These are phyloP conservation scores for Plasmodium vinckei DNA, from an alignment of 169 alveolate genomes.

Conservation along the genomic window DNA sequence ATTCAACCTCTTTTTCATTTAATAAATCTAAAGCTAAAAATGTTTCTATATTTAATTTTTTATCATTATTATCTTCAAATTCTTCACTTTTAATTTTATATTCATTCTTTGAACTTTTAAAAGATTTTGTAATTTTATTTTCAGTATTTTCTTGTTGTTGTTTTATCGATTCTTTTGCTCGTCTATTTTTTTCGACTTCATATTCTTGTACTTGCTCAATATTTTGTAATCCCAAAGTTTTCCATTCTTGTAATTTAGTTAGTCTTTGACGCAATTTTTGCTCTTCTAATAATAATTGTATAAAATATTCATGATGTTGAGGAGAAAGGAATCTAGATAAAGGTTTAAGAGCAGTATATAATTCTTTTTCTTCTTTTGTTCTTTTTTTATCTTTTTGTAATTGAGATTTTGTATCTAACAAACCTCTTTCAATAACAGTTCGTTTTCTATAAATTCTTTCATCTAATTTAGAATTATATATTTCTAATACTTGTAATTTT, in stretches of 20 bases:
- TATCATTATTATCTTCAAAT: conserved; percentile 42
- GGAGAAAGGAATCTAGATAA: conserved; percentile 91
- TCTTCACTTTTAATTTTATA: conserved; percentile 37
- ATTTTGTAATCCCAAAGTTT: conserved; percentile 90
- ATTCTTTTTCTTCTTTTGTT: conserved; percentile 92
- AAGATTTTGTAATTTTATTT: conserved; percentile 22
- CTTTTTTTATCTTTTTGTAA: conserved; percentile 92
- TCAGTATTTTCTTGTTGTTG: conserved; percentile 17
- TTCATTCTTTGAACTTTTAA: conserved; percentile 37
- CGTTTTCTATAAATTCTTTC: conserved; percentile 91
- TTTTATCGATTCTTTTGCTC: conserved; percentile 64
- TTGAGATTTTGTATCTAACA: conserved; percentile 89
- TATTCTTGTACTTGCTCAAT: conserved; percentile 89
- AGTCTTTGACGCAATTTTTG: conserved; percentile 89
- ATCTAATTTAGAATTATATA: conserved; percentile 92
- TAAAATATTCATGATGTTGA: conserved; percentile 91
- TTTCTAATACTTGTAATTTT: conserved; percentile 87
- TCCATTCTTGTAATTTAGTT: conserved; percentile 91
- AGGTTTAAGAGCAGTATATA: conserved; percentile 90
- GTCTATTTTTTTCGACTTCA: conserved; percentile 67
- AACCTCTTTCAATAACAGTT: conserved; percentile 89
- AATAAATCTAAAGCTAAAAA: conserved; percentile 62
- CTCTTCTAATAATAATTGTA: conserved; percentile 89
- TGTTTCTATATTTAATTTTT: conserved; percentile 67
- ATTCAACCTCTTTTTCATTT: conserved; percentile 79